Percentiles rank a stretch among this genome's conserved stretches.
These are phyloP conservation scores for Phytophthora nicotianae DNA, from an alignment of 352 stramenopile genomes.

Conservation along the genomic window DNA sequence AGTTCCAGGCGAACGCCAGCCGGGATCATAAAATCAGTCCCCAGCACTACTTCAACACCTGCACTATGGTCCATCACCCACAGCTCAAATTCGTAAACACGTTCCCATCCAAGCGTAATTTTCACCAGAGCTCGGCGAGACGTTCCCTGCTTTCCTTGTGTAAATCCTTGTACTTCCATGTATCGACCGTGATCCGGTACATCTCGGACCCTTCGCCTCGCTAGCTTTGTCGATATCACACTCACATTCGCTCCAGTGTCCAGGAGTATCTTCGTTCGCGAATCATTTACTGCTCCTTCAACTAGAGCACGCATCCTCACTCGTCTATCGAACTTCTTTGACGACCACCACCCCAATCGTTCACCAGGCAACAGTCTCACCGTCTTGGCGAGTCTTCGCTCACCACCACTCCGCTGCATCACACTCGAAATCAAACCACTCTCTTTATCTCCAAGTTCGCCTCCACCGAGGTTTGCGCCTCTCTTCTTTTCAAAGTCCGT, in stretches of 20 bases:
- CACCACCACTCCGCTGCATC: neutral
- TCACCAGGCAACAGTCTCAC: neutral
- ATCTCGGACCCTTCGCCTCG: neutral
- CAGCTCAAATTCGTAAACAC: conserved; percentile 2
- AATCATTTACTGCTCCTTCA: neutral
- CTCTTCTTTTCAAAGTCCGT: conserved; percentile 9
- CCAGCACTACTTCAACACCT: neutral
- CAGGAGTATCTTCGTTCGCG: conserved; percentile 1
- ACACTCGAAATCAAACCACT: too few relatives aligned
- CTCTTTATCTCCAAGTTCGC: neutral
- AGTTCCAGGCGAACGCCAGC: conserved; percentile 6
- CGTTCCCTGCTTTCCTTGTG: neutral
- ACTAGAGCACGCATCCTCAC: conserved; percentile 3
- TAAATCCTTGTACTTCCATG: neutral
- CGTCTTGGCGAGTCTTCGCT: neutral
- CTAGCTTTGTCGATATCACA: neutral
- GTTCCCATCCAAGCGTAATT: conserved; percentile 3
- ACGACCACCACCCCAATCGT: conserved; percentile 5
- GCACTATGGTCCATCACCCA: conserved; percentile 4
- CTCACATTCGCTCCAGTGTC: conserved; percentile 3
- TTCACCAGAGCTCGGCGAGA: neutral
- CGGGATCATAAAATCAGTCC: conserved; percentile 14
- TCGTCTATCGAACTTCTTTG: neutral
- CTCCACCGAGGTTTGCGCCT: neutral
- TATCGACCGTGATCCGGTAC: neutral